These are phyloP conservation scores for Tetrahymena elliotti DNA, from an alignment of 73 alveolate species.

Conservation along the genomic window DNA sequence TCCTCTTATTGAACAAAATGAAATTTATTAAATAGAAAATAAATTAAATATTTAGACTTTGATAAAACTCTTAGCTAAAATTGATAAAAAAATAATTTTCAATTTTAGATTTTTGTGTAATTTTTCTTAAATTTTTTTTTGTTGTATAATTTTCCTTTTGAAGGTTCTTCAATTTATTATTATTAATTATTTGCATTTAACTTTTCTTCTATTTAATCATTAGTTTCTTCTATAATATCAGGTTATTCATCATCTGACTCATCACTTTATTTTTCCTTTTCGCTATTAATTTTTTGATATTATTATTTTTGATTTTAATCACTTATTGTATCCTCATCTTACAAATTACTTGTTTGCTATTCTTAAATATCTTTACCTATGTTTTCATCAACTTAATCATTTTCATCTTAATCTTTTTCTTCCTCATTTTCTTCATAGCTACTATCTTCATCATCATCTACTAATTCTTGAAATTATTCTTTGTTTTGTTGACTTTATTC, in stretches of 20 bases:
- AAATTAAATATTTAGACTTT: no score
- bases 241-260: slow-evolving; percentile 1
- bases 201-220: not conserved
- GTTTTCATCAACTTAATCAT: not conserved
- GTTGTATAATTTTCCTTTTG: not conserved
- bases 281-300: not conserved
- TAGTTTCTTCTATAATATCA: not conserved
- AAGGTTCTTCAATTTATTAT: not conserved
- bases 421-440: not conserved
- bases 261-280: not conserved
- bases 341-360: not conserved
- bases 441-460: not conserved
- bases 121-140: not conserved
- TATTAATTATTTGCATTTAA: not conserved
- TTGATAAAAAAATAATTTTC: no score
- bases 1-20: no score
- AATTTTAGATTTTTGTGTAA: no score
- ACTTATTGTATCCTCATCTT: not conserved
- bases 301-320: slow-evolving; percentile 7
- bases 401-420: not conserved
- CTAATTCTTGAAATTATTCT: not conserved
- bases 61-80: no score
- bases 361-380: not conserved
- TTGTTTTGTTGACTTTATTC: not conserved
- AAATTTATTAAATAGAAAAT: no score